phyloP scores from a whole-genome alignment of 768 basidiomycete genomes.

The Ramaria rubella region DNA sequence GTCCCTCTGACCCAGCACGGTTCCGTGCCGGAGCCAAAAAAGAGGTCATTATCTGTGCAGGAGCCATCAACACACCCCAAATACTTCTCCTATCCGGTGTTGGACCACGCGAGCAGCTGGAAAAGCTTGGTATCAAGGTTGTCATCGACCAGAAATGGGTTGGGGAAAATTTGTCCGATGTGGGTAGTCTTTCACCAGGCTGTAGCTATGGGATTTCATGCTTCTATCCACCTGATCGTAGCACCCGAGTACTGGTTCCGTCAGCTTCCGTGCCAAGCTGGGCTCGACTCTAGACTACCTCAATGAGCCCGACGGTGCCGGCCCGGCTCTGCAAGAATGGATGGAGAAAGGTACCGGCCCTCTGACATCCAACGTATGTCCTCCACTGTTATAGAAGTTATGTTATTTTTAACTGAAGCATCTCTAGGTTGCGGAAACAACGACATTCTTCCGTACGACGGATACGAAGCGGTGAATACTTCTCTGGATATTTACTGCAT shows the following conservation, averaged over 20 bases:
- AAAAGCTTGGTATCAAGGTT: constrained; percentile 45
- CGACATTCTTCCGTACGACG: background rate
- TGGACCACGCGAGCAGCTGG: constrained; percentile 57
- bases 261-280: constrained; percentile 14
- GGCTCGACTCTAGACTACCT: constrained; percentile 13
- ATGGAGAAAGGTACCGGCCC: background rate
- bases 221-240: background rate
- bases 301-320: background rate
- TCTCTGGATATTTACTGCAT: background rate
- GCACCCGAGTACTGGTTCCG: constrained; percentile 10
- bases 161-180: constrained; percentile 63
- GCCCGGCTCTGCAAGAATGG: background rate
- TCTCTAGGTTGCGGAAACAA: background rate
- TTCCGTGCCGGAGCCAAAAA: background rate
- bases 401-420: background rate
- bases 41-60: constrained; percentile 22
- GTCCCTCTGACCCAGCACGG: background rate
- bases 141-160: constrained; percentile 64
- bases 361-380: background rate
- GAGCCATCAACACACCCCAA: constrained; percentile 19
- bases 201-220: background rate
- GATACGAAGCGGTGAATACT: background rate
- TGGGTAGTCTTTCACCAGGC: background rate
- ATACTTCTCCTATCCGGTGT: constrained; percentile 44
- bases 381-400: background rate